Base-by-base conservation (phyloP, 2,329 filamentous ascomycete genomes). In the Rutstroemia sydowiana region DNA sequence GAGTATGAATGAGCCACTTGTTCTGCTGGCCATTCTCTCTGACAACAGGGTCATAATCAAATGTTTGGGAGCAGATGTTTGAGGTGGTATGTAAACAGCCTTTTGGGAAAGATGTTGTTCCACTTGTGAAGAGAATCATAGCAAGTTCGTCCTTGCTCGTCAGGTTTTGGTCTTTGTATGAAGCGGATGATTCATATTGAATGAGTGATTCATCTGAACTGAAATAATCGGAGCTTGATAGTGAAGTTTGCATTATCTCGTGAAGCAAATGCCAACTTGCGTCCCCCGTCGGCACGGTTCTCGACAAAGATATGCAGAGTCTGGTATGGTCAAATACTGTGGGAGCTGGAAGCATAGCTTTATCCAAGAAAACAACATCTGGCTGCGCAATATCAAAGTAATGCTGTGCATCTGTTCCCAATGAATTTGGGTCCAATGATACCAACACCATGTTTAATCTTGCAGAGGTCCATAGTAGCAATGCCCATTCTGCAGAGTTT, bases 91-190 rank as follows among this genome's bases (percentile, higher is more conserved):
- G 51, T 4, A 26, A 28, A 32, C 39, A 46, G 30, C 46, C 60
- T 36, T 64, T 64, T 2, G 61, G 61, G 11, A 45, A 50, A 7
- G 32, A 55, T 7, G 44, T 26, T 41, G n/a, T 43, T 14, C 34
- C 46, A 28, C 61, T 63, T 1, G 65, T 67, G 13, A 48, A 48
- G 14, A 48, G 23, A 7, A 48, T 31, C 50, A 48, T 4, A 65
- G 66, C 39, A 32, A 53, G 26, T 4, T 55, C 52, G 18, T 50
- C 16, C 1, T 26, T 36, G 1, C 11, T 13, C 10, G 5, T 14
- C 18, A 20, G 14, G n/a, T 8, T 18, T 5, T 11, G 13, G 20
- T 32, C 23, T 8, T n/a, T n/a, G n/a, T n/a, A n/a, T n/a, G n/a
- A n/a, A n/a, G n/a, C n/a, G n/a, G n/a, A n/a, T n/a, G n/a, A n/a